Percentiles rank a stretch among this genome's conserved stretches.
phyloP scores from a whole-genome alignment of 2,329 filamentous ascomycete genomes.

The Exophiala dermatitidis region DNA sequence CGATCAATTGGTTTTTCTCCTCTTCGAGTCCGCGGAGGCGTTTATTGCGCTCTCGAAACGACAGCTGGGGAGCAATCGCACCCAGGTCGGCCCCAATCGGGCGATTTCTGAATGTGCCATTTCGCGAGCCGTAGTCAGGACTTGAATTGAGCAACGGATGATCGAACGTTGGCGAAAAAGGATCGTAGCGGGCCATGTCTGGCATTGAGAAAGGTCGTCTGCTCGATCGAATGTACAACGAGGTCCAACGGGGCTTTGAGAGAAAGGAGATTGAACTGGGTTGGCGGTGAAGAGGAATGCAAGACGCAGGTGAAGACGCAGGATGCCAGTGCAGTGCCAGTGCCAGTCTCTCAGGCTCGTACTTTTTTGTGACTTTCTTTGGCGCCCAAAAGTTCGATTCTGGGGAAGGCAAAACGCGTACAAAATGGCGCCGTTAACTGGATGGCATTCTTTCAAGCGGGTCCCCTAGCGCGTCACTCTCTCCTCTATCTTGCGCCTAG shows the following conservation, averaged over 20 bases:
- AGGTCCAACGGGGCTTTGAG: not conserved
- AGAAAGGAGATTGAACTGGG: not conserved
- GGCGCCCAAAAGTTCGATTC: not conserved
- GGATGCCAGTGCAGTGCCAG: conserved; percentile 1
- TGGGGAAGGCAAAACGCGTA: conserved; percentile 7
- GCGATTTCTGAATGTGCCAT: conserved; percentile 20
- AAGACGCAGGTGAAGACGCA: conserved; percentile 6
- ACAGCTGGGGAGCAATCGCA: conserved; percentile 6
- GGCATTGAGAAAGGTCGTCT: conserved; percentile 19
- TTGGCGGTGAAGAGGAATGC: conserved; percentile 14
- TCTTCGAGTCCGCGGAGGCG: conserved; percentile 40
- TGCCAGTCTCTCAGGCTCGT: conserved; percentile 7
- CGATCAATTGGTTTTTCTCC: conserved; percentile 43
- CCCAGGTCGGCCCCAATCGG: conserved; percentile 17
- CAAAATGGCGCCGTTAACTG: not conserved
- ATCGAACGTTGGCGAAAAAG: conserved; percentile 25
- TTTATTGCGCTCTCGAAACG: conserved; percentile 37
- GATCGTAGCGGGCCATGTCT: conserved; percentile 27
- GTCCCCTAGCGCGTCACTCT: not conserved
- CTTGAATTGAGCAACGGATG: conserved; percentile 27
- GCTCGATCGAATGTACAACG: not conserved
- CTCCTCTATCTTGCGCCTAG: not conserved
- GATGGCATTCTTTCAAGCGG: not conserved
- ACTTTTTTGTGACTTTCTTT: not conserved
- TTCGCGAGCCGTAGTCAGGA: conserved; percentile 24